A percentile compares a stretch with the other conserved stretches of the same genome.
phyloP scores from a whole-genome alignment of 2,329 filamentous ascomycete genomes.

The Diaporthe eres region DNA sequence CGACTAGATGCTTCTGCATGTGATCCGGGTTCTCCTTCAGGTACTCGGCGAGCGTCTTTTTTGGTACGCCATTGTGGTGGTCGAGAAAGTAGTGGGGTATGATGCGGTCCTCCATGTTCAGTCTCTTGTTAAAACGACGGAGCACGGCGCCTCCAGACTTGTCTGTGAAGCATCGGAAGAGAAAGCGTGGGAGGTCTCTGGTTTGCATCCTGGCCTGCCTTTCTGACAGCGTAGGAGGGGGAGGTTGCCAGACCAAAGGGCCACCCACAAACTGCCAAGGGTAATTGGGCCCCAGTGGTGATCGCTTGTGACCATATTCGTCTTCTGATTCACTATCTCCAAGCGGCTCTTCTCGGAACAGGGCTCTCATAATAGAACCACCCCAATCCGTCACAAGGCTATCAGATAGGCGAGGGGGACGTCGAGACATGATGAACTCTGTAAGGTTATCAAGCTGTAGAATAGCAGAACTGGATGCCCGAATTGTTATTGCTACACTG shows the following conservation, averaged over 20 bases:
- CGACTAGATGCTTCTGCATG: slow-evolving; percentile 16
- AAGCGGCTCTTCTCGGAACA: neutral
- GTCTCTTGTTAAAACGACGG: neutral
- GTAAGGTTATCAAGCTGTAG: neutral
- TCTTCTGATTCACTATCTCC: neutral
- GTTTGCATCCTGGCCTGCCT: neutral
- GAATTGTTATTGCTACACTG: neutral
- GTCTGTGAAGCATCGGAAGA: slow-evolving; percentile 16
- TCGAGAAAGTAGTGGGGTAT: slow-evolving; percentile 7
- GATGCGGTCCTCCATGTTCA: slow-evolving; percentile 16
- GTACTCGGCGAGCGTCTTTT: neutral
- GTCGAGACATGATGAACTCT: neutral
- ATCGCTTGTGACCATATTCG: slow-evolving; percentile 3
- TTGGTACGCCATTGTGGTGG: neutral
- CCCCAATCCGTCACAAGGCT: neutral
- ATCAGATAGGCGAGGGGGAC: neutral
- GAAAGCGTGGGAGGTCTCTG: slow-evolving; percentile 9
- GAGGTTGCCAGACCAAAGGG: neutral
- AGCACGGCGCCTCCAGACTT: neutral
- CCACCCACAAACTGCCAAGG: slow-evolving; percentile 6
- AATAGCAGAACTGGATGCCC: neutral
- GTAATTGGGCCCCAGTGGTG: neutral
- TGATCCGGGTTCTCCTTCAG: neutral
- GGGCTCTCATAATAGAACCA: neutral
- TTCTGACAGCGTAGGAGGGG: neutral